These are phyloP conservation scores for Aspergillus terreus DNA, from an alignment of 2,329 filamentous ascomycete species.

Conservation along the genomic window DNA sequence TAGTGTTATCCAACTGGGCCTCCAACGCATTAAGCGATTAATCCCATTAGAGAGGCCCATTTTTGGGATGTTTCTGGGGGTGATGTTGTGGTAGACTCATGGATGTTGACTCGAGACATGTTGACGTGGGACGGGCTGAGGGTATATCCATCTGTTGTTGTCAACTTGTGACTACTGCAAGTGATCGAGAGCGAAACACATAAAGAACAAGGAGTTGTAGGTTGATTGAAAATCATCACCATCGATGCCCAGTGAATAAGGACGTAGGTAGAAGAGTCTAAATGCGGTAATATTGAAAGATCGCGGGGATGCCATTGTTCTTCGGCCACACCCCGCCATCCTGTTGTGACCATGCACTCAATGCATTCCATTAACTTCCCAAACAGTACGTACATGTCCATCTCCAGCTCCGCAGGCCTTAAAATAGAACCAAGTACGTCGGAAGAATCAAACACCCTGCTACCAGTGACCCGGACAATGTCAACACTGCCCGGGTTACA, in stretches of 20 bases:
- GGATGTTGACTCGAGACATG: background rate
- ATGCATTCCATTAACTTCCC: background rate
- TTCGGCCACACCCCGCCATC: constrained; percentile 1
- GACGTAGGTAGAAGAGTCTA: background rate
- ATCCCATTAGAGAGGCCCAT: background rate
- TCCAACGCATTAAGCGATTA: constrained; percentile 2
- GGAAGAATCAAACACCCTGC: background rate
- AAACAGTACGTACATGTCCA: background rate
- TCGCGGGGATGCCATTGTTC: constrained; percentile 20
- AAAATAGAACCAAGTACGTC: background rate
- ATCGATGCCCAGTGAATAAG: no score
- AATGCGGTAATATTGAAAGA: constrained; percentile 22
- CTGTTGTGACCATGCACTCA: background rate
- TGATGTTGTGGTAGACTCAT: background rate
- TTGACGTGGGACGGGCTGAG: background rate
- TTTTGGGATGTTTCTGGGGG: constrained; percentile 1
- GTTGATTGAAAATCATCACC: no score
- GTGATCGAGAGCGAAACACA: no score
- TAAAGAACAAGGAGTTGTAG: no score
- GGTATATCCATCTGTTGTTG: background rate
- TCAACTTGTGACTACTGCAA: no score
- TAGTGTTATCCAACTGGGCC: constrained; percentile 51
- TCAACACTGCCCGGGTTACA: background rate
- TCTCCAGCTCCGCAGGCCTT: background rate
- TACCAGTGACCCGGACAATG: background rate